A percentile compares a stretch with the other conserved stretches of the same genome.
Evolutionary conservation across 2,329 filamentous ascomycete species (phyloP).

Genomic region (Curvularia hawaiiensis): DNA sequence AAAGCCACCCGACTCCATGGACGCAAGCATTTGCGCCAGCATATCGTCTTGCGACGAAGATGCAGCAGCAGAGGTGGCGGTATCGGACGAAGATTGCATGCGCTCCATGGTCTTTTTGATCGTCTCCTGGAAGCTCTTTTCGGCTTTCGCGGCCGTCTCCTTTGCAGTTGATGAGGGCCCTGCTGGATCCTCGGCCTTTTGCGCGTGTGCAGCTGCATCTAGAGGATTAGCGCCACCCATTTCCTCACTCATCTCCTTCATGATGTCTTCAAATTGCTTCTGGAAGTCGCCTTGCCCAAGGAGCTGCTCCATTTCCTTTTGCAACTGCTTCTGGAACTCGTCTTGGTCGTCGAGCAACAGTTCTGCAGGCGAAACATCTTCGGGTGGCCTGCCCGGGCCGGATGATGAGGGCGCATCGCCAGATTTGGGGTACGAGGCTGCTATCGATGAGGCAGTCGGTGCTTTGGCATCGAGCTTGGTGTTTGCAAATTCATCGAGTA

Average conservation of each 20-base stretch:
- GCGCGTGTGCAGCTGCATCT: constrained; percentile 20
- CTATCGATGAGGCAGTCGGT: constrained; percentile 29
- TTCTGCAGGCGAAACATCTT: constrained; percentile 37
- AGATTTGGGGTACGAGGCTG: constrained; percentile 39
- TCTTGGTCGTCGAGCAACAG: constrained; percentile 54
- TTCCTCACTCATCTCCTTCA: constrained; percentile 67
- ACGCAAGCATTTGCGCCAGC: constrained; percentile 88
- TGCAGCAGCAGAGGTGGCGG: constrained; percentile 77
- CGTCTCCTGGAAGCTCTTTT: constrained; percentile 85
- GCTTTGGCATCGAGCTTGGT: constrained; percentile 61
- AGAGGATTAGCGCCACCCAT: constrained; percentile 31
- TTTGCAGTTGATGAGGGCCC: constrained; percentile 9
- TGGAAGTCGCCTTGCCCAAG: constrained; percentile 77
- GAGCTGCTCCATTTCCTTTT: constrained; percentile 85
- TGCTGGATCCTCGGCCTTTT: constrained; percentile 4
- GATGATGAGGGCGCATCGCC: constrained; percentile 47
- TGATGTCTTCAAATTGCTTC: constrained; percentile 76
- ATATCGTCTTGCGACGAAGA: constrained; percentile 71
- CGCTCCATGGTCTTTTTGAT: constrained; percentile 95
- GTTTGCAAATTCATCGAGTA: constrained; percentile 88
- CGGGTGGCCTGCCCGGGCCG: constrained; percentile 45
- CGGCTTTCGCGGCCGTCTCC: constrained; percentile 49
- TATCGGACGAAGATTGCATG: constrained; percentile 87
- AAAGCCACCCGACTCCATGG: constrained; percentile 71
- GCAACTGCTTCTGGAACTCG: constrained; percentile 83